These are phyloP conservation scores for Sclerotinia subarctica DNA, from an alignment of 2,329 filamentous ascomycete genomes.

Conservation along the genomic window DNA sequence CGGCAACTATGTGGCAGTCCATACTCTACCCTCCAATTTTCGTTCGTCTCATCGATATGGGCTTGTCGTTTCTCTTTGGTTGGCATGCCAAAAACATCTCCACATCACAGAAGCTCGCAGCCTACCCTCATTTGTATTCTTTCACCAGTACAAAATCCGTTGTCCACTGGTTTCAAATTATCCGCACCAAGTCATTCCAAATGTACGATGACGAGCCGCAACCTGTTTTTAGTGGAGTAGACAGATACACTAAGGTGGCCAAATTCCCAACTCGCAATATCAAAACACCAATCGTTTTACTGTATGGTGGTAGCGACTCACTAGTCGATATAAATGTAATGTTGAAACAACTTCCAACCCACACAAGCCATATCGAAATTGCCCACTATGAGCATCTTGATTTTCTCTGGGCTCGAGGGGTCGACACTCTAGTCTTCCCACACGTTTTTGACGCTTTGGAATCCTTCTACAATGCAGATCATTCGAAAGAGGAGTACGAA, in stretches of 20 bases:
- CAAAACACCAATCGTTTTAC: conserved; percentile 86
- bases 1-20: conserved; percentile 95
- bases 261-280: conserved; percentile 97
- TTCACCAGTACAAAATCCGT: conserved; percentile 96
- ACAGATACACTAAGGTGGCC: conserved; percentile 92
- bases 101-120: conserved; percentile 84
- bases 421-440: conserved; percentile 79
- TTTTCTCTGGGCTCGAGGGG: conserved; percentile 89
- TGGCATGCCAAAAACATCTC: conserved; percentile 86
- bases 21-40: conserved; percentile 94
- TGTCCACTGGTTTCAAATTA: conserved; percentile 99
- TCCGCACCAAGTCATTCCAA: conserved; percentile 91
- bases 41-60: conserved; percentile 78
- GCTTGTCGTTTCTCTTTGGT: conserved; percentile 79
- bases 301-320: conserved; percentile 92
- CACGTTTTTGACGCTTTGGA: conserved; percentile 85
- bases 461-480: conserved; percentile 58
- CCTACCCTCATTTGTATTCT: conserved; percentile 93
- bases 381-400: conserved; percentile 95
- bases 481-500: conserved; percentile 59
- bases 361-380: conserved; percentile 83
- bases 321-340: conserved; percentile 91
- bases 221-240: conserved; percentile 65
- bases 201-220: conserved; percentile 97
- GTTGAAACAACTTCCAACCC: conserved; percentile 79